These are phyloP conservation scores for Kwoniella dendrophila DNA, from an alignment of 768 basidiomycete genomes.

Conservation along the genomic window DNA sequence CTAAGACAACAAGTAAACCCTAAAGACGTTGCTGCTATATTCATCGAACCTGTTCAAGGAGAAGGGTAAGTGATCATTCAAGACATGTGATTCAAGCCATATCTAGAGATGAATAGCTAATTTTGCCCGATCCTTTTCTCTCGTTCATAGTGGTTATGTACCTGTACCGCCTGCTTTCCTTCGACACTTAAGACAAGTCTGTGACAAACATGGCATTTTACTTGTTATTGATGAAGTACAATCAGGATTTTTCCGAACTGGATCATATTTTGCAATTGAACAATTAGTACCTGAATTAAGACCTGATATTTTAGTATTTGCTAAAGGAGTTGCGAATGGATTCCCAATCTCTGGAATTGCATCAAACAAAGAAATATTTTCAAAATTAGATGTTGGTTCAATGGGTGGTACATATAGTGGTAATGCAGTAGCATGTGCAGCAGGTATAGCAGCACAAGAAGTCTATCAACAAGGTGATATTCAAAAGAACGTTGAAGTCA, in stretches of 20 bases:
- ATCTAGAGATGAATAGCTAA: background rate
- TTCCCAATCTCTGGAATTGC: conserved; percentile 90
- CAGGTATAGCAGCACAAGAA: conserved; percentile 78
- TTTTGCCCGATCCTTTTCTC: conserved; percentile 73
- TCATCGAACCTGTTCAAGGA: conserved; percentile 89
- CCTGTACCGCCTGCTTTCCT: conserved; percentile 80
- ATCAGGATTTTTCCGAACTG: conserved; percentile 85
- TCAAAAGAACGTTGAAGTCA: conserved; percentile 72
- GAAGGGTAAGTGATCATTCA: conserved; percentile 65
- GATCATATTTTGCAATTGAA: conserved; percentile 65
- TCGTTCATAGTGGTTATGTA: conserved; percentile 71
- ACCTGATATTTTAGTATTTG: conserved; percentile 86
- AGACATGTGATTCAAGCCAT: no score
- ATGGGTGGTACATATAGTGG: conserved; percentile 63
- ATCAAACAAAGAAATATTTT: conserved; percentile 76
- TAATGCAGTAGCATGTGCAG: conserved; percentile 89
- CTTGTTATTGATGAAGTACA: conserved; percentile 65
- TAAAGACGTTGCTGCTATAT: conserved; percentile 84
- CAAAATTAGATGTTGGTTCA: conserved; percentile 58
- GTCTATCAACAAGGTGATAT: conserved; percentile 78
- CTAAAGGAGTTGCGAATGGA: conserved; percentile 75
- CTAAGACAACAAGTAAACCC: conserved; percentile 79
- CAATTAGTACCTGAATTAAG: conserved; percentile 69
- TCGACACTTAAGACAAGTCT: conserved; percentile 75
- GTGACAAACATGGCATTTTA: conserved; percentile 81